Percentiles rank a stretch among this genome's conserved stretches.
Conservation (phyloP, 1,284 basidiomycete species). For the Exobasidium cylindrosporum region DNA sequence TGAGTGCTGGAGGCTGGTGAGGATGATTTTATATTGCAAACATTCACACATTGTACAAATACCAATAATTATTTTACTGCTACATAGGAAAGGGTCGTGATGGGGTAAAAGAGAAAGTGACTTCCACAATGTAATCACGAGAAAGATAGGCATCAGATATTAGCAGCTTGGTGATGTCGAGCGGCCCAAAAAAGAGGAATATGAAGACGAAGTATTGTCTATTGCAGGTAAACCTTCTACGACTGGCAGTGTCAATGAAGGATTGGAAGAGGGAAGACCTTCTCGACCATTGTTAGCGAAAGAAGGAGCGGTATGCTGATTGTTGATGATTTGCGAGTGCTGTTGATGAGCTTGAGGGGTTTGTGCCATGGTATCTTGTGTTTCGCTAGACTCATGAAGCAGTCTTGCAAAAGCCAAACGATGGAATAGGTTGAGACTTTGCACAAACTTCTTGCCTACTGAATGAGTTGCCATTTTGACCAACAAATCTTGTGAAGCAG, state of each 20-base stretch:
- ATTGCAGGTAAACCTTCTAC: background rate
- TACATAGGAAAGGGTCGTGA: background rate
- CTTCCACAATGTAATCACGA: no score
- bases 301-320: no score
- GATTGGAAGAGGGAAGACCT: background rate
- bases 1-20: constrained; percentile 10
- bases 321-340: background rate
- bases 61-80: background rate
- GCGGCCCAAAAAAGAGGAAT: no score
- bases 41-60: background rate
- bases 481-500: constrained; percentile 67
- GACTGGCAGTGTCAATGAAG: background rate
- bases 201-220: background rate
- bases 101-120: background rate
- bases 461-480: constrained; percentile 19
- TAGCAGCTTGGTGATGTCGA: no score
- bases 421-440: constrained; percentile 84
- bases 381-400: constrained; percentile 35
- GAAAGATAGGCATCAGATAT: no score
- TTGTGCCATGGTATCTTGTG: background rate
- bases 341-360: background rate
- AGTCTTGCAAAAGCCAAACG: constrained; percentile 65
- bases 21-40: no score
- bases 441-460: constrained; percentile 77
- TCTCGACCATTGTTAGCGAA: background rate